Base-by-base conservation (phyloP, 2,329 filamentous ascomycete genomes). In the Paracamarosporium sp. region DNA sequence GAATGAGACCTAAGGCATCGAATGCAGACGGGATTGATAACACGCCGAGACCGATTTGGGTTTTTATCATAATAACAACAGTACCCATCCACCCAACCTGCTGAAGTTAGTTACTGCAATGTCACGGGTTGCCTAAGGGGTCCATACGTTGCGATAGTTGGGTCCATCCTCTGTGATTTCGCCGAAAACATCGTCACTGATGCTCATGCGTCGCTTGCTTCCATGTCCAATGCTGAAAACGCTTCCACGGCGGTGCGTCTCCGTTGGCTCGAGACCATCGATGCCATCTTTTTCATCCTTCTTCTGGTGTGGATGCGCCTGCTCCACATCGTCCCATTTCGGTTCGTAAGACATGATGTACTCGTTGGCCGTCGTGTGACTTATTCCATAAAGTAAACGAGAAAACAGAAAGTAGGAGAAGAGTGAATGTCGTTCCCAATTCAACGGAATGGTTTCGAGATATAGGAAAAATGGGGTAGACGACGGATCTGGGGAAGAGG, bases 11-110 rank as follows among this genome's bases (percentile, higher is more conserved):
- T 2, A 83, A 70, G 0, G 70, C 68, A 55, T 83, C 70, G 48
- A 82, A 81, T 2, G 74, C 75, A 6, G 68, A 60, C 0, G 81
- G 81, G 15, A 83, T 80, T 1, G 80, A 80, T 15, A 83, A 74
- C 31, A 83, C 79, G 51, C 73, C 73, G 30, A 70, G 60, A 53
- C 58, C 56, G 12, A 60, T 53, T 25, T 60, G 57, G 2, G 57
- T 51, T 27, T 60, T 60, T 50, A 60, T 57, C 57, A 60, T 60
- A 24, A 60, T 38, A 24, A 50, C 57, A n/a, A 57, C 50, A 1
- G 57, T 51, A 1, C 57, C 57, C 11, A 53, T 6, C 50, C 55
- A 55, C 1, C 57, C 57, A 20, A 60, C 57, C 57, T 60, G 25
- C 28, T 5, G 13, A 24, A 7, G 31, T 50, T 22, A 50, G 31